Conservation (phyloP, 2,329 filamentous ascomycete genomes). For the Knoxdaviesia capensis region DNA sequence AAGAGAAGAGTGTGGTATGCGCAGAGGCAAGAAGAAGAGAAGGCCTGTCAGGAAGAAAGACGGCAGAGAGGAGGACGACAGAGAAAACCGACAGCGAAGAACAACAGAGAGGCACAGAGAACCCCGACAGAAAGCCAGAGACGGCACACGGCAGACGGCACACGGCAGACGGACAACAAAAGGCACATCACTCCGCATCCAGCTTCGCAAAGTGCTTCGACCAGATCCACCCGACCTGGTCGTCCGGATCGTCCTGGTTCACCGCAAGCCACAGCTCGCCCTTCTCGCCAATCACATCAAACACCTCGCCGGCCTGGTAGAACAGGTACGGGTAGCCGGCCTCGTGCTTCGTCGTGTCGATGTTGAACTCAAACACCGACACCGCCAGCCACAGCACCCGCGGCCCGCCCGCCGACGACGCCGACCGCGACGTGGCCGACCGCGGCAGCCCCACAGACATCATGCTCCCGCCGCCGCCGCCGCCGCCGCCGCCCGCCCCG, state of each 20-base stretch:
- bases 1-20: too few species aligned
- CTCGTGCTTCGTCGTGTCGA: conserved; percentile 76
- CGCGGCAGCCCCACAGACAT: not conserved
- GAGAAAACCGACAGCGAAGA: not conserved
- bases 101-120: conserved; percentile 1
- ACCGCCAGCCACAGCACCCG: conserved; percentile 70
- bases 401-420: not conserved
- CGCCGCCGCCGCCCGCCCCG: not conserved
- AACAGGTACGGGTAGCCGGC: conserved; percentile 91
- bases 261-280: conserved; percentile 94
- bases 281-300: conserved; percentile 87
- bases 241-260: conserved; percentile 75
- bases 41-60: conserved; percentile 2
- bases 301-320: conserved; percentile 84
- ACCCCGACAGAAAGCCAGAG: not conserved
- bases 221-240: conserved; percentile 92
- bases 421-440: not conserved
- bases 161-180: conserved; percentile 1
- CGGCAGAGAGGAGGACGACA: conserved; percentile 1
- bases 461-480: not conserved
- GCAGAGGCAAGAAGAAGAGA: conserved; percentile 3
- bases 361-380: conserved; percentile 92
- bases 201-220: conserved; percentile 83
- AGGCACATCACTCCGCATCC: conserved; percentile 22
- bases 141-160: not conserved